These are phyloP conservation scores for Gaillardinia entomophila DNA, from an alignment of 805 yeast species.

Conservation along the genomic window DNA sequence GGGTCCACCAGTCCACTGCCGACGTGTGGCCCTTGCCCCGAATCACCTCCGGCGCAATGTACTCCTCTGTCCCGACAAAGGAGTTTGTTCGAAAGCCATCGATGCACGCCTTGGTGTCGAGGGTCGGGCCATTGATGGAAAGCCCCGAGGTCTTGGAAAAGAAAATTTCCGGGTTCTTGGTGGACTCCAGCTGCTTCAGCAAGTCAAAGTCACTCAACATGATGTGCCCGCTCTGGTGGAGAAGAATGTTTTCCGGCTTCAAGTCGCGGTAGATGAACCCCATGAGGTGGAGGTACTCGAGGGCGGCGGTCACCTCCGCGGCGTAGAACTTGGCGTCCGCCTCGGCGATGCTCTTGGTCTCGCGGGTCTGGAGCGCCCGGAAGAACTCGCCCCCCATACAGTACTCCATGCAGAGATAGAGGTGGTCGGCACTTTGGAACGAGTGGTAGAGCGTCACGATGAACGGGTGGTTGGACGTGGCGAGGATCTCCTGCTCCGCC, in stretches of 20 bases:
- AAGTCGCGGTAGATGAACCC: constrained; percentile 95
- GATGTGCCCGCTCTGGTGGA: constrained; percentile 96
- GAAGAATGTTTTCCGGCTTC: constrained; percentile 90
- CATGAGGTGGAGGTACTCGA: constrained; percentile 92
- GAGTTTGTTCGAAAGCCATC: constrained; percentile 97
- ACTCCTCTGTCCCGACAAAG: constrained; percentile 98
- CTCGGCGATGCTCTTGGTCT: constrained; percentile 79
- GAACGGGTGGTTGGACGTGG: constrained; percentile 94
- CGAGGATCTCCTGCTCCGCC: constrained; percentile 94
- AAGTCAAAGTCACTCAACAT: constrained; percentile 96
- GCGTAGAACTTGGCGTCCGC: constrained; percentile 91
- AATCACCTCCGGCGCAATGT: constrained; percentile 97
- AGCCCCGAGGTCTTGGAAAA: constrained; percentile 18
- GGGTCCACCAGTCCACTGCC: constrained; percentile 99
- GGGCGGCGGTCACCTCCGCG: constrained; percentile 94
- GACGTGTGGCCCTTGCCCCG: constrained; percentile 96
- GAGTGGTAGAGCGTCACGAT: constrained; percentile 95
- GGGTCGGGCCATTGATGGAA: constrained; percentile 41
- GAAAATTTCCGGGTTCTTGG: constrained; percentile 70
- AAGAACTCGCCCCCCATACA: constrained; percentile 99
- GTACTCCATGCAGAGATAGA: constrained; percentile 95
- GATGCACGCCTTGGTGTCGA: constrained; percentile 92
- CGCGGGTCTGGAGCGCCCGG: constrained; percentile 89
- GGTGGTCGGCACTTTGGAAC: constrained; percentile 86
- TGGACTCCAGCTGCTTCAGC: constrained; percentile 78